Evolutionary conservation across 768 basidiomycete species (phyloP).

Genomic region (Dentipellis sp.): DNA sequence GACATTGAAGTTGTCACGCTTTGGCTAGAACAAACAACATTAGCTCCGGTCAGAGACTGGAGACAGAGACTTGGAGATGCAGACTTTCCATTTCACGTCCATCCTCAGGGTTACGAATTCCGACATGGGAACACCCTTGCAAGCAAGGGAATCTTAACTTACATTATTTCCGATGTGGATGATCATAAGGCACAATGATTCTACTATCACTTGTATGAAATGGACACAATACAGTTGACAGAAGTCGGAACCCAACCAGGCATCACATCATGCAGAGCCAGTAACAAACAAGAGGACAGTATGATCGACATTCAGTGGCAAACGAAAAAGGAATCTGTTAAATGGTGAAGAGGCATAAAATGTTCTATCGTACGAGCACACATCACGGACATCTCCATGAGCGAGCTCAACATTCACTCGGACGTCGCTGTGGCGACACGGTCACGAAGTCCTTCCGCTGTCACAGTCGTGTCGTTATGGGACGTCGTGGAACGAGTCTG

Average conservation of each 20-base stretch:
- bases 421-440: constrained; percentile 31
- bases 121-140: too few species aligned
- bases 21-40: too few species aligned
- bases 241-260: not conserved
- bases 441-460: constrained; percentile 37
- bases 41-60: too few species aligned
- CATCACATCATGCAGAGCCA: not conserved
- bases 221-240: not conserved
- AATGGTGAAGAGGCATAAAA: not conserved
- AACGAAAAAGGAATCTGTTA: not conserved
- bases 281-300: not conserved
- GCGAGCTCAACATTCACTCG: constrained; percentile 18
- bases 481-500: constrained; percentile 31
- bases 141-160: too few species aligned
- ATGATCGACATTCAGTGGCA: not conserved
- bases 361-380: not conserved
- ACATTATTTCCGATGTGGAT: too few species aligned
- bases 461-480: constrained; percentile 40
- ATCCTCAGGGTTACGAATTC: too few species aligned
- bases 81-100: too few species aligned
- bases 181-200: not conserved
- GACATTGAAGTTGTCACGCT: too few species aligned
- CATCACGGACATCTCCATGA: too few species aligned
- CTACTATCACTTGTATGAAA: not conserved
- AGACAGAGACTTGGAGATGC: too few species aligned